Evolutionary conservation across 352 stramenopile genomes (phyloP).

Genomic region (Globisporangium lucens): DNA sequence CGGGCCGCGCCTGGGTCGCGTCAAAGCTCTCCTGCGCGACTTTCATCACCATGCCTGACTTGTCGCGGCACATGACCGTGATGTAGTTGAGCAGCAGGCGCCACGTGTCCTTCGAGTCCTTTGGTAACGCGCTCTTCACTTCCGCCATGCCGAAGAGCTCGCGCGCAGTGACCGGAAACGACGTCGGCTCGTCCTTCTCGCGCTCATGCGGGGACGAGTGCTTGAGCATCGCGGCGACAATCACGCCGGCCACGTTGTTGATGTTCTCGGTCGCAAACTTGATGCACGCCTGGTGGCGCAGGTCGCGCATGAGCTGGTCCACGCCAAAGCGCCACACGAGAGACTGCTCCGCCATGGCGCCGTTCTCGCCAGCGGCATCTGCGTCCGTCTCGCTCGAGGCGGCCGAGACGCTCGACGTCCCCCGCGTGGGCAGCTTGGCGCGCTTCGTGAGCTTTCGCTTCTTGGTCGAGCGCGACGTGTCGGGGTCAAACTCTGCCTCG

Average conservation of each 20-base stretch:
- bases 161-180: slow-evolving; percentile 68
- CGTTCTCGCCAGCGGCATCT: slow-evolving; percentile 14
- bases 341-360: slow-evolving; percentile 55
- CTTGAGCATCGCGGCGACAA: slow-evolving; percentile 76
- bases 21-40: slow-evolving; percentile 70
- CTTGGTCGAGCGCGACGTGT: slow-evolving; percentile 40
- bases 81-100: slow-evolving; percentile 86
- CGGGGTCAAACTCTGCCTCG: slow-evolving; percentile 61
- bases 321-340: slow-evolving; percentile 80
- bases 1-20: slow-evolving; percentile 44
- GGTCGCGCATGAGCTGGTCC: slow-evolving; percentile 74
- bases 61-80: slow-evolving; percentile 87
- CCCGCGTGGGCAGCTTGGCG: slow-evolving; percentile 73
- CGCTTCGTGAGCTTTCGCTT: slow-evolving; percentile 72
- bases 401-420: slow-evolving; percentile 16
- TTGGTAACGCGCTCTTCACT: slow-evolving; percentile 67
- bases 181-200: slow-evolving; percentile 78
- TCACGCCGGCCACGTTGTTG: slow-evolving; percentile 75
- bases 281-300: slow-evolving; percentile 79
- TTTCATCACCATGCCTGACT: slow-evolving; percentile 88
- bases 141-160: slow-evolving; percentile 69
- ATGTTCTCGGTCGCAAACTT: slow-evolving; percentile 83
- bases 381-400: slow-evolving; percentile 33
- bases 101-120: slow-evolving; percentile 81
- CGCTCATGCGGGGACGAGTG: slow-evolving; percentile 81